Conservation (phyloP, 2,329 filamentous ascomycete genomes). For the Magnaporthiopsis rhizophila region DNA sequence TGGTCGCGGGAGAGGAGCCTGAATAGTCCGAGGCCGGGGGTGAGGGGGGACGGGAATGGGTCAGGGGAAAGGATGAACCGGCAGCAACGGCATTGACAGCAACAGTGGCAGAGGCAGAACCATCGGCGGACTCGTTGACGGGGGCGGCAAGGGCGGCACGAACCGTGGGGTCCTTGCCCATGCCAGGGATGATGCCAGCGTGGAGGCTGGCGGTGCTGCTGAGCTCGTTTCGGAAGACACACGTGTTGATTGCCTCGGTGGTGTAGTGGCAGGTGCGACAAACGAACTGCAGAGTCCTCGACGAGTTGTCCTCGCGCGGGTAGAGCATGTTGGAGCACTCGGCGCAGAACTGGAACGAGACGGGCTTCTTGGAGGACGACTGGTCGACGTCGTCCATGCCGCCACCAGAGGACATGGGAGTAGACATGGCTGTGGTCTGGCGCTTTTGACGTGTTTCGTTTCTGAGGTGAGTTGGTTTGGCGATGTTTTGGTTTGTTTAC, state of each 20-base stretch:
- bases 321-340: conserved; percentile 99
- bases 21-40: conserved; percentile 7
- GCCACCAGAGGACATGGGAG: conserved; percentile 38
- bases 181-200: conserved; percentile 93
- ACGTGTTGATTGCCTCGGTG: conserved; percentile 77
- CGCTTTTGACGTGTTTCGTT: background rate
- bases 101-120: conserved; percentile 8
- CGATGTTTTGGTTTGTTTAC: background rate
- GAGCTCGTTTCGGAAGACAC: conserved; percentile 92
- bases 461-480: background rate
- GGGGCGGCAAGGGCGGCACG: conserved; percentile 43
- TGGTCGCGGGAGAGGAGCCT: background rate
- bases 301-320: conserved; percentile 83
- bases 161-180: conserved; percentile 97
- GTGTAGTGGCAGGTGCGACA: conserved; percentile 93
- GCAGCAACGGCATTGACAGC: conserved; percentile 4
- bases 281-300: conserved; percentile 82
- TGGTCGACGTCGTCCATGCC: conserved; percentile 26
- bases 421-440: conserved; percentile 37
- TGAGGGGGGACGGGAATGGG: conserved; percentile 8
- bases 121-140: conserved; percentile 15
- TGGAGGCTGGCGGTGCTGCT: conserved; percentile 90
- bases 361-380: conserved; percentile 51
- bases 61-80: conserved; percentile 6
- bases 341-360: conserved; percentile 95